Evolutionary conservation across 257 asterid species (phyloP), one percentile per base, ranked within the genome.

Genomic region (Agastache rugosa): DNA sequence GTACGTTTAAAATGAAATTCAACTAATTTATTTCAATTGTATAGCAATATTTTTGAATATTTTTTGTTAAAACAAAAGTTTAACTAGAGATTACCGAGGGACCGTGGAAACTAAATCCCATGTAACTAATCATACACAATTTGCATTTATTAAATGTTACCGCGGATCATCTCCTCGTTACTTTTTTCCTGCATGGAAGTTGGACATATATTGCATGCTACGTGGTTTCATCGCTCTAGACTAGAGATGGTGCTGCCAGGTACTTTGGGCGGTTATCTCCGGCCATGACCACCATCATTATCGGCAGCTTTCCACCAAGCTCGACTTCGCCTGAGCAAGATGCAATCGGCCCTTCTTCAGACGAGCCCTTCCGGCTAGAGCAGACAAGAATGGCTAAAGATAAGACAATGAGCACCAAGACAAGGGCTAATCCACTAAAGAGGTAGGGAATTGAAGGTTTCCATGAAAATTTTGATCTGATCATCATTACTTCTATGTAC

Each of bases 231-330:
- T 41, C 8, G 12, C 42, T 41, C 8, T 10, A 41, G 25, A 56
- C 8, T 10, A 41, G 25, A 56, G 75, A 56, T 10, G 86, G 78
- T 20, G 68, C 63, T 4, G 82, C 86, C 41, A 82, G 22, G 75
- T 63, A 79, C 25, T 75, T 82, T 4, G 84, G 84, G 73, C 31
- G 25, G 72, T 68, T 73, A 55, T 82, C 80, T 76, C 86, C 86
- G 22, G 84, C 82, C 82, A 79, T 73, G 20, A 74, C 56, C 51
- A 69, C 81, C 22, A 71, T 62, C 11, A 73, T 56, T 17, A 65
- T n/a, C 22, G 68, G 73, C 48, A 27, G 29, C 45, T 59, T 67
- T 42, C 63, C 15, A 8, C 54, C 60, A 9, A 45, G 69, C 69
- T 78, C 55, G 37, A 63, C 63, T 12, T 37, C 71, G 39, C 29